Percentiles rank a stretch among this genome's conserved stretches.
phyloP scores from a whole-genome alignment of 306 rosid species.

The cucumber (Cucumis sativus) region DNA sequence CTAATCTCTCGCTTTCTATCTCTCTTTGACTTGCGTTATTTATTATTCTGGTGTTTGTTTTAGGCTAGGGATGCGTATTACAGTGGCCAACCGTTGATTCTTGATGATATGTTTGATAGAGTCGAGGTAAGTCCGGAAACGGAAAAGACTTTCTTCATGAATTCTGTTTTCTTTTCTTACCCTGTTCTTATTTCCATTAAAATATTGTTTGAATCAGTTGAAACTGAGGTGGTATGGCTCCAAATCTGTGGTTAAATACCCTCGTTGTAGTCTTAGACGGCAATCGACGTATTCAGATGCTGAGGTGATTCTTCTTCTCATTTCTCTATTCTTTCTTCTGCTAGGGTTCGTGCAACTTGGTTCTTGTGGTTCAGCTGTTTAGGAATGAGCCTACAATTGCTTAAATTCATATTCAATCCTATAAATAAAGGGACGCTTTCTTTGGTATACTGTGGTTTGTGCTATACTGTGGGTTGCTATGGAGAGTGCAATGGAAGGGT shows the following conservation, averaged over 20 bases:
- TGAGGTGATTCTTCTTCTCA: slow-evolving; percentile 50
- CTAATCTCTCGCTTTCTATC: not conserved
- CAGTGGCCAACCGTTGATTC: slow-evolving; percentile 82
- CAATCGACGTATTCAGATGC: slow-evolving; percentile 81
- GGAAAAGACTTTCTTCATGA: not conserved
- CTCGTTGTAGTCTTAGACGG: slow-evolving; percentile 78
- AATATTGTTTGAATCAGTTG: slow-evolving; percentile 30
- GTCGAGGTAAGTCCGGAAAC: slow-evolving; percentile 39
- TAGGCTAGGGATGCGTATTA: slow-evolving; percentile 89
- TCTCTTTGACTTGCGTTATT: not conserved
- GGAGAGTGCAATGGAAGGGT: no score
- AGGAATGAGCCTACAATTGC: not conserved
- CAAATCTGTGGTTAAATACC: slow-evolving; percentile 68
- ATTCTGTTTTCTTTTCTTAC: not conserved
- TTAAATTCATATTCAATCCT: not conserved
- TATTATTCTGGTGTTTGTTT: not conserved
- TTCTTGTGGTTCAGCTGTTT: not conserved
- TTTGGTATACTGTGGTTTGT: no score
- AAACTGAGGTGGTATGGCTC: slow-evolving; percentile 75
- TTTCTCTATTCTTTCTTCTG: not conserved
- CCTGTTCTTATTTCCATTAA: not conserved
- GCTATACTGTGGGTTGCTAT: no score
- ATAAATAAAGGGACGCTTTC: not conserved
- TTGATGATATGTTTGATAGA: slow-evolving; percentile 91
- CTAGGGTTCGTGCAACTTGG: not conserved